These are phyloP conservation scores for Piloderma croceum DNA, from an alignment of 768 basidiomycete genomes.

Conservation along the genomic window DNA sequence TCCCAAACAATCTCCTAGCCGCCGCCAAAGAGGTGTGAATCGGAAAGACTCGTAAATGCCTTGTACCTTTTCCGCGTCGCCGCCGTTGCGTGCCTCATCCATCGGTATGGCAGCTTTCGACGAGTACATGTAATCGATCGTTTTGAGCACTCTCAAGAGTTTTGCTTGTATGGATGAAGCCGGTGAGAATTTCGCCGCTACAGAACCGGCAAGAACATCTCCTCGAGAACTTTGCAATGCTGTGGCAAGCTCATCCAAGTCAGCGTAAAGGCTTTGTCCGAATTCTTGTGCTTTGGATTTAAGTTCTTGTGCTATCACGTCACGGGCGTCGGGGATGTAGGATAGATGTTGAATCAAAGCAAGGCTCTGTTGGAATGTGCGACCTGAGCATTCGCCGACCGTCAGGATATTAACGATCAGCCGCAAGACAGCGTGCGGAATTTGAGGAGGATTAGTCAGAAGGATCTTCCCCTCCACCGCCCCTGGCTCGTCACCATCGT, in stretches of 20 bases:
- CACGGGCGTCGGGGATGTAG: conserved; percentile 80
- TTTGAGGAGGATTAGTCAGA: conserved; percentile 71
- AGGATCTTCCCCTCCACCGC: conserved; percentile 40
- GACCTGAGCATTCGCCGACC: conserved; percentile 92
- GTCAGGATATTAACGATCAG: conserved; percentile 96
- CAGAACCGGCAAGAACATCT: conserved; percentile 56
- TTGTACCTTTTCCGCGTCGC: conserved; percentile 76
- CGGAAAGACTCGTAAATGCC: conserved; percentile 88
- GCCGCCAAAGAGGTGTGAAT: conserved; percentile 83
- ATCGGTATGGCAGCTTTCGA: conserved; percentile 43
- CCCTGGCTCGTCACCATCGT: no score
- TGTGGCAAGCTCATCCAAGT: conserved; percentile 70
- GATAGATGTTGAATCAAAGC: conserved; percentile 91
- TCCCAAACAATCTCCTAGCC: conserved; percentile 83
- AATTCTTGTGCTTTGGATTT: conserved; percentile 83
- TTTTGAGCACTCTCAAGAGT: conserved; percentile 89
- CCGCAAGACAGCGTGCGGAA: conserved; percentile 79
- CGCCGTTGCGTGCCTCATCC: conserved; percentile 31
- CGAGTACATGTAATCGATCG: conserved; percentile 94
- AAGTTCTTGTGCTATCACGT: conserved; percentile 85
- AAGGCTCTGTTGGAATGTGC: conserved; percentile 93
- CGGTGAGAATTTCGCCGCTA: conserved; percentile 87
- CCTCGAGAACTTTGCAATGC: conserved; percentile 54
- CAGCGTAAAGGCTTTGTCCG: conserved; percentile 64
- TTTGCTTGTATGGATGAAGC: conserved; percentile 96